phyloP scores from a whole-genome alignment of 2,329 filamentous ascomycete genomes.

The Pseudovirgaria hyperparasitica region DNA sequence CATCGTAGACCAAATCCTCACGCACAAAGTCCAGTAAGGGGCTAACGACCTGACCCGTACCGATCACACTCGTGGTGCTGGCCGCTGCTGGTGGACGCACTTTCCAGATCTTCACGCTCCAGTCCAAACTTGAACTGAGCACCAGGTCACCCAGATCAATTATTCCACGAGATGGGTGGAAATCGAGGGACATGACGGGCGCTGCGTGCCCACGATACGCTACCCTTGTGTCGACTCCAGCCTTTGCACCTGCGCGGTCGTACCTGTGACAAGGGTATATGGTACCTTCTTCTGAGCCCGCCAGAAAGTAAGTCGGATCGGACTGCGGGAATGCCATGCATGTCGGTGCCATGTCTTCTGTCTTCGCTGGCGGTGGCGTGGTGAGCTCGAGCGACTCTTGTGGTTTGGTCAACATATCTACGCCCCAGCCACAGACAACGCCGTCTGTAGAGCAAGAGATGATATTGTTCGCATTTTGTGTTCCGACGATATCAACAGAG shows the following conservation, averaged over 20 bases:
- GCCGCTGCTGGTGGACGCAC: slow-evolving; percentile 69
- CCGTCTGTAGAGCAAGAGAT: slow-evolving; percentile 95
- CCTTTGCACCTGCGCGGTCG: slow-evolving; percentile 92
- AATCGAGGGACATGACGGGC: slow-evolving; percentile 90
- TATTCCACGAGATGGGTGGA: slow-evolving; percentile 83
- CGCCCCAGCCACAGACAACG: slow-evolving; percentile 91
- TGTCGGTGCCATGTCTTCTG: slow-evolving; percentile 88
- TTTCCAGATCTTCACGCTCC: slow-evolving; percentile 96
- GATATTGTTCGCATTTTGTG: slow-evolving; percentile 97
- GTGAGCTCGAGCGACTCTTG: slow-evolving; percentile 86
- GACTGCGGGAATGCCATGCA: slow-evolving; percentile 90
- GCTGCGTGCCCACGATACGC: slow-evolving; percentile 84
- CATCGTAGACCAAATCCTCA: slow-evolving; percentile 95
- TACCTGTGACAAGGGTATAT: slow-evolving; percentile 97
- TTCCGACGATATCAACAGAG: slow-evolving; percentile 87
- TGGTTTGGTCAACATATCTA: slow-evolving; percentile 94
- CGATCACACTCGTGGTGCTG: slow-evolving; percentile 28
- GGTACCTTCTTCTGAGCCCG: slow-evolving; percentile 90
- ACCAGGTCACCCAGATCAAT: slow-evolving; percentile 92
- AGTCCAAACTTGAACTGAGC: slow-evolving; percentile 84
- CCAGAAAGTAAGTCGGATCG: slow-evolving; percentile 94
- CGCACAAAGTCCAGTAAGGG: slow-evolving; percentile 83
- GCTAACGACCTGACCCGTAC: slow-evolving; percentile 40
- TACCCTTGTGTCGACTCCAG: slow-evolving; percentile 80
- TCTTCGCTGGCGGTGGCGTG: slow-evolving; percentile 65